phyloP scores from a whole-genome alignment of 768 basidiomycete species.

The Fibroporia radiculosa region DNA sequence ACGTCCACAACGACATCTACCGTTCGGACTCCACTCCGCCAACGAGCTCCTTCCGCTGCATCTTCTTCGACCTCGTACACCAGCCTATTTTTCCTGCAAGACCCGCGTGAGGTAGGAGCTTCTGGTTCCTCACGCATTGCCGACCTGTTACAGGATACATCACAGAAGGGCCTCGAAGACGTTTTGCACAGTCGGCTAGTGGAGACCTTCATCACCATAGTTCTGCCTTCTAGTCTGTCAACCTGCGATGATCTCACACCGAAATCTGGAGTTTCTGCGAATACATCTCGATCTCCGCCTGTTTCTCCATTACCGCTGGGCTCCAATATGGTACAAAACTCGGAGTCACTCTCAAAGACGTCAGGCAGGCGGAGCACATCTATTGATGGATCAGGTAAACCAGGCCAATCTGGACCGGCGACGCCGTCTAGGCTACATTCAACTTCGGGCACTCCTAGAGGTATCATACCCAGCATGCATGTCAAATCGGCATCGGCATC shows the following conservation, averaged over 20 bases:
- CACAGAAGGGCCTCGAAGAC: conserved; percentile 62
- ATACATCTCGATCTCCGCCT: no score
- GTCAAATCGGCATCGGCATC: conserved; percentile 9
- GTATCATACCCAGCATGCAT: background rate
- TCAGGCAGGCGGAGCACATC: conserved; percentile 14
- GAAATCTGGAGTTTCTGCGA: background rate
- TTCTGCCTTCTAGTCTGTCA: conserved; percentile 25
- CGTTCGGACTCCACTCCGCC: conserved; percentile 12
- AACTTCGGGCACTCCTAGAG: conserved; percentile 2
- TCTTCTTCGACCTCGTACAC: conserved; percentile 31
- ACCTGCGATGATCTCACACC: background rate
- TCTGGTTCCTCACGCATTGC: conserved; percentile 17
- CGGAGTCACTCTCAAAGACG: conserved; percentile 12
- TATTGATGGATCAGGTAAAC: background rate
- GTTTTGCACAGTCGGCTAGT: conserved; percentile 67
- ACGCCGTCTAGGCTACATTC: conserved; percentile 7
- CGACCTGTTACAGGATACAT: conserved; percentile 45
- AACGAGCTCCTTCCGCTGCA: conserved; percentile 45
- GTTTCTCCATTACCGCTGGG: no score
- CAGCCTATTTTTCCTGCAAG: background rate
- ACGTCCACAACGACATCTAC: background rate
- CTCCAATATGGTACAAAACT: conserved; percentile 3
- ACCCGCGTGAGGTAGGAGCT: conserved; percentile 3
- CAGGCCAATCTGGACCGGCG: conserved; percentile 12
- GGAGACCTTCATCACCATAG: conserved; percentile 66